Evolutionary conservation across 1,139 yeast genomes (phyloP).

Genomic region (Sugiyamaella xylanicola): DNA sequence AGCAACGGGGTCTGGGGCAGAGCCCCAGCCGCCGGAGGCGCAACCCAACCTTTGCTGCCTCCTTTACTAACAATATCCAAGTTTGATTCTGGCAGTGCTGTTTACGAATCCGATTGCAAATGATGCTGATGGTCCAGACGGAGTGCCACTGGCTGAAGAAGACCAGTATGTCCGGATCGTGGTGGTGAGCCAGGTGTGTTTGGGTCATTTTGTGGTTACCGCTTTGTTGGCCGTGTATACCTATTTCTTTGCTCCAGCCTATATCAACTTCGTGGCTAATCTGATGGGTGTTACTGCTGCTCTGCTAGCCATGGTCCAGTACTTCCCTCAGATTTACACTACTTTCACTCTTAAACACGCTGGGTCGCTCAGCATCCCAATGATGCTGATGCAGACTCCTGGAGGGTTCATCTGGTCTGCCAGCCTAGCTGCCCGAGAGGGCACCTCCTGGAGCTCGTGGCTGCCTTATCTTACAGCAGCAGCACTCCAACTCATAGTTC

Average conservation of each 20-base stretch:
- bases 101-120: constrained; percentile 19
- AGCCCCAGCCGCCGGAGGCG: too few species aligned
- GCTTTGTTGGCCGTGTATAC: constrained; percentile 33
- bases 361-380: constrained; percentile 75
- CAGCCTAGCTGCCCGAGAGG: constrained; percentile 68
- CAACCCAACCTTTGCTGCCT: too few species aligned
- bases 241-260: constrained; percentile 23
- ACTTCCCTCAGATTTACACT: constrained; percentile 77
- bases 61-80: not conserved
- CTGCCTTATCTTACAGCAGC: constrained; percentile 78
- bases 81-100: constrained; percentile 9
- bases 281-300: constrained; percentile 61
- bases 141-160: constrained; percentile 10
- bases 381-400: constrained; percentile 89
- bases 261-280: constrained; percentile 51
- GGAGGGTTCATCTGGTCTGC: constrained; percentile 83
- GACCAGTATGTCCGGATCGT: constrained; percentile 17
- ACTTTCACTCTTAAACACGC: constrained; percentile 72
- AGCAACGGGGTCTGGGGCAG: too few species aligned
- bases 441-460: constrained; percentile 89
- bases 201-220: constrained; percentile 33
- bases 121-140: constrained; percentile 1
- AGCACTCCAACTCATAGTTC: constrained; percentile 57
- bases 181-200: constrained; percentile 25
- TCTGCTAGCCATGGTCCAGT: constrained; percentile 64